Percentiles rank a stretch among this genome's conserved stretches.
Evolutionary conservation across 192 early-diverging fungal genomes (phyloP).

Genomic region (Linnemannia schmuckeri): DNA sequence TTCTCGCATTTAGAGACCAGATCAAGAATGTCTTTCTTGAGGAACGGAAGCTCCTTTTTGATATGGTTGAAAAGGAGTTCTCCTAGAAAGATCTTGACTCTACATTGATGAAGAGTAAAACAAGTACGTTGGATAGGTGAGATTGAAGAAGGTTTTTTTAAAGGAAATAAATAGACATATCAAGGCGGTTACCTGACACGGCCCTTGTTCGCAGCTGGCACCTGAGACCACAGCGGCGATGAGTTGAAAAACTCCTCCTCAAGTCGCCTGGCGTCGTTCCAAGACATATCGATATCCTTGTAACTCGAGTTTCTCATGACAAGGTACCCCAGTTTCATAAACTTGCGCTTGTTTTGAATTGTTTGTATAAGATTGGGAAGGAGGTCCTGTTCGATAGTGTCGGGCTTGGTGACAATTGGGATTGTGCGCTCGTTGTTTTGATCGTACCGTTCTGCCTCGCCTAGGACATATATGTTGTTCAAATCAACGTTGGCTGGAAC

Average conservation of each 20-base stretch:
- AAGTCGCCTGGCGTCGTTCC: conserved; percentile 28
- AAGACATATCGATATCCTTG: conserved; percentile 42
- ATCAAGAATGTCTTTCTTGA: conserved; percentile 33
- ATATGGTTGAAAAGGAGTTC: conserved; percentile 34
- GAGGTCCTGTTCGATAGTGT: conserved; percentile 38
- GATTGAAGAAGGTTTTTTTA: neutral
- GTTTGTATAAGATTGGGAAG: conserved; percentile 39
- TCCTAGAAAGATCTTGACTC: conserved; percentile 29
- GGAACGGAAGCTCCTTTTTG: conserved; percentile 42
- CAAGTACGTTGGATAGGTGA: neutral
- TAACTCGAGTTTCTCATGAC: conserved; percentile 47
- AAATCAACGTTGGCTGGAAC: conserved; percentile 51
- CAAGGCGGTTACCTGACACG: conserved; percentile 8
- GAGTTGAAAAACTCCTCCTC: conserved; percentile 45
- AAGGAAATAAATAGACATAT: neutral
- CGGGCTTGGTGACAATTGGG: conserved; percentile 51
- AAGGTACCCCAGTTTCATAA: conserved; percentile 46
- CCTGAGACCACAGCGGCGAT: conserved; percentile 27
- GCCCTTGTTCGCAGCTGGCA: conserved; percentile 29
- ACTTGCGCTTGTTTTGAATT: conserved; percentile 44
- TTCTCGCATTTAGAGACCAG: conserved; percentile 21
- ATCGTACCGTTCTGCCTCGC: conserved; percentile 49
- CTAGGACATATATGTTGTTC: conserved; percentile 52
- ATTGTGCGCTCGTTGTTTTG: conserved; percentile 43
- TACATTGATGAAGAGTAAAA: neutral